Evolutionary conservation across 192 early-diverging fungal species (phyloP).

Genomic region (Neocallimastix lanati): DNA sequence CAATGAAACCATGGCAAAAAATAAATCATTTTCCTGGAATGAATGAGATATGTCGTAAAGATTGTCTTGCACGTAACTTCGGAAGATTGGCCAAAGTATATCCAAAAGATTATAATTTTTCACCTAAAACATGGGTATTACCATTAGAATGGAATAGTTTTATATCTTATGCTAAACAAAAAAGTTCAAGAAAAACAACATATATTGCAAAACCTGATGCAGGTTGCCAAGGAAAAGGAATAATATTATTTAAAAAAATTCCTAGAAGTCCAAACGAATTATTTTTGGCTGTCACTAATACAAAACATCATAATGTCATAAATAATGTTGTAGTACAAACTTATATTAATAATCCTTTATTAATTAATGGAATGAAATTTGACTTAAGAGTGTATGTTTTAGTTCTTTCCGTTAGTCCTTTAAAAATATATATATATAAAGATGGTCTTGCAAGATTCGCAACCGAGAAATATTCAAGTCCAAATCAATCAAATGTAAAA

Average conservation of each 20-base stretch:
- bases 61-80: constrained; percentile 32
- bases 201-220: constrained; percentile 38
- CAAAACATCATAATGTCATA: background rate
- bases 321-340: constrained; percentile 21
- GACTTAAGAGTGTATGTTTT: constrained; percentile 40
- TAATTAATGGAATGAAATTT: constrained; percentile 38
- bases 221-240: constrained; percentile 33
- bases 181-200: constrained; percentile 4
- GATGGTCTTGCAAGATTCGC: constrained; percentile 42
- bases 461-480: constrained; percentile 22
- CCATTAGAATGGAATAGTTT: constrained; percentile 27
- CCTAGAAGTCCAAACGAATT: constrained; percentile 7
- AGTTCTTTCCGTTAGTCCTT: constrained; percentile 27
- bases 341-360: constrained; percentile 22
- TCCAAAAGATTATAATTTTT: constrained; percentile 34
- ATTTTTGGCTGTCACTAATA: constrained; percentile 2
- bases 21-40: constrained; percentile 48
- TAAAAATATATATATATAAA: constrained; percentile 30
- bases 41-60: constrained; percentile 42
- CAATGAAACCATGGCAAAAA: constrained; percentile 18
- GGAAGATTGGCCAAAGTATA: constrained; percentile 17
- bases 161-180: background rate
- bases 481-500: constrained; percentile 14
- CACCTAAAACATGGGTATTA: constrained; percentile 30
- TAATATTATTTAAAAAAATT: constrained; percentile 9